Evolutionary conservation across 768 basidiomycete species (phyloP).

Genomic region (Termitomyces sp.): DNA sequence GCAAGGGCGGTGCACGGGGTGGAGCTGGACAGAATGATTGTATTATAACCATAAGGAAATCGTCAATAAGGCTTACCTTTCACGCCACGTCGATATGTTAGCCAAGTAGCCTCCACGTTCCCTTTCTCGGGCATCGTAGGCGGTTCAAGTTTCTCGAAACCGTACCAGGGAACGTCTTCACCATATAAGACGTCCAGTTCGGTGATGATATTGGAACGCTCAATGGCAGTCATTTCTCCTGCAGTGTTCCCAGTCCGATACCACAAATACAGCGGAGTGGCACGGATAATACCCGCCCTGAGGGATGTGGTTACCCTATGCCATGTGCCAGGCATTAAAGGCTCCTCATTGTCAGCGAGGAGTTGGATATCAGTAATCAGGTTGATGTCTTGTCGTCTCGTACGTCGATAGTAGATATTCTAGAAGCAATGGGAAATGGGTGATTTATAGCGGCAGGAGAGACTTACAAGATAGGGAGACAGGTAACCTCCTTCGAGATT

Average conservation of each 20-base stretch:
- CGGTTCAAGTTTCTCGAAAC: conserved; percentile 71
- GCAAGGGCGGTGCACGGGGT: conserved; percentile 72
- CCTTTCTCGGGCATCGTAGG: conserved; percentile 46
- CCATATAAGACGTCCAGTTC: conserved; percentile 92
- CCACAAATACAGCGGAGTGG: conserved; percentile 70
- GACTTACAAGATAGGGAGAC: conserved; percentile 54
- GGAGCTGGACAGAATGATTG: conserved; percentile 37
- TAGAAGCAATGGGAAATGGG: conserved; percentile 13
- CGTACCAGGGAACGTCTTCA: conserved; percentile 80
- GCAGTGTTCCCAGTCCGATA: conserved; percentile 69
- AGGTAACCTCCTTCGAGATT: conserved; percentile 59
- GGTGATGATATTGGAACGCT: conserved; percentile 68
- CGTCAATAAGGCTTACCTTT: conserved; percentile 45
- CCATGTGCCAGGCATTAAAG: conserved; percentile 54
- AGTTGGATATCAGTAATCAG: conserved; percentile 73
- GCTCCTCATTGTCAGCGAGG: conserved; percentile 52
- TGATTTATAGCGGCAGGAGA: not conserved
- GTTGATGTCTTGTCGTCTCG: conserved; percentile 75
- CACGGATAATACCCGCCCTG: conserved; percentile 55
- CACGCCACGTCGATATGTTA: conserved; percentile 72
- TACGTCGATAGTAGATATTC: conserved; percentile 82
- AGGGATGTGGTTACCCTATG: conserved; percentile 57
- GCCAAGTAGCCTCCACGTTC: conserved; percentile 48
- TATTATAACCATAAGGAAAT: not conserved
- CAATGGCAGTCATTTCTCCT: conserved; percentile 52